Evolutionary conservation across 345 rosid genomes (phyloP), one percentile per base, ranked within the genome.

Genomic region (Acer saccharum): DNA sequence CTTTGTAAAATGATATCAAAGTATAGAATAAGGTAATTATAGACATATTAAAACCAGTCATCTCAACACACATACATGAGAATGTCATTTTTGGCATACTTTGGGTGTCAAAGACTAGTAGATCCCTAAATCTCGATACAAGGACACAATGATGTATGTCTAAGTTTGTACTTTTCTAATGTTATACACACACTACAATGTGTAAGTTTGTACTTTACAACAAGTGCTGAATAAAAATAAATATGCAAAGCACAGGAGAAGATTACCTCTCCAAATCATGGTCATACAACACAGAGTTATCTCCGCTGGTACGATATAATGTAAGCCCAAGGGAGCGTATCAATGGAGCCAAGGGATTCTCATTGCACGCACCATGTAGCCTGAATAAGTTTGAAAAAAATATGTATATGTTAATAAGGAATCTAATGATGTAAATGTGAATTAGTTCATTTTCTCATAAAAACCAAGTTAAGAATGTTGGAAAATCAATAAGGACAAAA

Each of bases 181-280:
- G 46, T 8, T 43, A 43, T 43, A 43, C 10, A 43, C 10, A 43
- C 46, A 43, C 9, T 46, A 46, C 13, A 46, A 46, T 46, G 50
- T 46, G 9, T 65, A 65, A 32, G 21, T 29, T 32, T 32, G n/a
- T 65, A 65, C 46, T 60, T 60, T 60, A 60, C 21, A 60, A 60
- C 11, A 54, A 54, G 77, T 57, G 76, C 25, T 62, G 3, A 13
- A 79, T 50, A 17, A 75, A 18, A 65, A 71, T 43, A 68, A 39
- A 65, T 61, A 71, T 7, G 20, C 11, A 20, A 65, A 78, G 32
- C 27, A 23, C 68, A 71, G 21, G 20, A 78, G 72, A 68, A 17
- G n/a, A 55, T 78, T 76, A 94, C 98, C 98, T 94, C 85, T 94
- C 95, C n/a, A 90, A 85, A 85, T 94, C 98, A 87, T 94, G 98